Evolutionary conservation across 495 filamentous ascomycete species (phyloP), one percentile per base, ranked within the genome.

Genomic region (Viridothelium virens): DNA sequence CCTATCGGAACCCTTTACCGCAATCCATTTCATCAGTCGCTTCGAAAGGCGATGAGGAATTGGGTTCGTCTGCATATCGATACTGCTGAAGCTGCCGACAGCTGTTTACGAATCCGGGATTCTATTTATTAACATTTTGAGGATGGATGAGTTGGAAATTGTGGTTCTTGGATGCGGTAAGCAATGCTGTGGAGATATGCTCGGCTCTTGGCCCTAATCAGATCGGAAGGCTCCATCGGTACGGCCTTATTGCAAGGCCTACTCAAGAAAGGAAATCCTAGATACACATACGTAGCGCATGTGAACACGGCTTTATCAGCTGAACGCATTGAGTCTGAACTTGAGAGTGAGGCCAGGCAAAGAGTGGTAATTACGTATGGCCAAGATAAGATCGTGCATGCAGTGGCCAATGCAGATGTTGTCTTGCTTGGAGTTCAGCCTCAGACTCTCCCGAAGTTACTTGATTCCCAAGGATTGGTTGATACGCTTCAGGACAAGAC

Each of bases 91-190:
- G 53, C 31, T 59, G 53, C 2, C 53, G 31, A 31, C 31, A 10
- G 4, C 25, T 4, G 2, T 1, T 59, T 10, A 36, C 48, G n/a
- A 53, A 53, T 59, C 31, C n/a, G 1, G 1, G 53, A 1, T 59
- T 14, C 31, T 6, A 14, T 36, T 31, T 0, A 0, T 59, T 59
- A 4, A 59, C 31, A 36, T 36, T 14, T 59, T 4, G 53, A 36
- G 2, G 53, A 59, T 59, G 53, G 4, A 6, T 59, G 18, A 46
- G 33, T 18, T 59, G 48, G 36, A 4, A n/a, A 48, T 65, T 38
- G 64, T 47, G 2, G 59, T 65, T 38, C 64, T 65, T 38, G 64
- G 64, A 11, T 65, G 64, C 34, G 64, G 64, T 65, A 56, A 38
- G 64, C 39, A 59, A 37, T 7, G 39, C 11, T 63, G 31, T 14